A percentile compares a stretch with the other conserved stretches of the same genome.
These are phyloP conservation scores for Termitomyces sp. DNA, from an alignment of 768 basidiomycete species.

Conservation along the genomic window DNA sequence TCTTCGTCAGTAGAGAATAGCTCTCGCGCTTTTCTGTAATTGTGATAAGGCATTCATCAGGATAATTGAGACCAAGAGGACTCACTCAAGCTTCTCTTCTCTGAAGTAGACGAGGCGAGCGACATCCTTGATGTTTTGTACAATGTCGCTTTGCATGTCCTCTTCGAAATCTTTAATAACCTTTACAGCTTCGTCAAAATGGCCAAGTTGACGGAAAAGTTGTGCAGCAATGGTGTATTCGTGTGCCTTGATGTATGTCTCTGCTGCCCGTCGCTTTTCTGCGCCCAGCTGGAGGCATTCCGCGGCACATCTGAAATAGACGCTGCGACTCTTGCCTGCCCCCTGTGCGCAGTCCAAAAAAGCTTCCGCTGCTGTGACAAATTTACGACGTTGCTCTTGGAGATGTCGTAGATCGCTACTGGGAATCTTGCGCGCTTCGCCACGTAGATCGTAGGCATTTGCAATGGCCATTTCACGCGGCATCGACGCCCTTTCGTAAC, in stretches of 20 bases:
- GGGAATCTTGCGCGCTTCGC: slow-evolving; percentile 37
- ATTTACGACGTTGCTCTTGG: slow-evolving; percentile 25
- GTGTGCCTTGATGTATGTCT: slow-evolving; percentile 33
- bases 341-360: slow-evolving; percentile 38
- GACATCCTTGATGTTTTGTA: slow-evolving; percentile 32
- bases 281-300: slow-evolving; percentile 40
- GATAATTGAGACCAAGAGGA: background rate
- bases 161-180: slow-evolving; percentile 32
- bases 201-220: slow-evolving; percentile 42
- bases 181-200: slow-evolving; percentile 48
- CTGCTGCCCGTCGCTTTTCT: slow-evolving; percentile 37
- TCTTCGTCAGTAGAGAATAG: slow-evolving; percentile 51
- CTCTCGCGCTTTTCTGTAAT: slow-evolving; percentile 35
- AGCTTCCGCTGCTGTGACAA: slow-evolving; percentile 39
- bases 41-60: background rate
- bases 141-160: slow-evolving; percentile 26
- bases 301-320: slow-evolving; percentile 38
- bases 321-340: slow-evolving; percentile 21
- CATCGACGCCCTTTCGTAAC: slow-evolving; percentile 43
- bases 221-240: slow-evolving; percentile 40
- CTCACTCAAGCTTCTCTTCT: slow-evolving; percentile 28
- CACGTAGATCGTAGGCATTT: slow-evolving; percentile 48
- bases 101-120: slow-evolving; percentile 43
- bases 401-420: slow-evolving; percentile 15
- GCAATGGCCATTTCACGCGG: slow-evolving; percentile 40